Evolutionary conservation across 2,329 filamentous ascomycete species (phyloP), one percentile per base, ranked within the genome.

Genomic region (Arthrobotrys iridis): DNA sequence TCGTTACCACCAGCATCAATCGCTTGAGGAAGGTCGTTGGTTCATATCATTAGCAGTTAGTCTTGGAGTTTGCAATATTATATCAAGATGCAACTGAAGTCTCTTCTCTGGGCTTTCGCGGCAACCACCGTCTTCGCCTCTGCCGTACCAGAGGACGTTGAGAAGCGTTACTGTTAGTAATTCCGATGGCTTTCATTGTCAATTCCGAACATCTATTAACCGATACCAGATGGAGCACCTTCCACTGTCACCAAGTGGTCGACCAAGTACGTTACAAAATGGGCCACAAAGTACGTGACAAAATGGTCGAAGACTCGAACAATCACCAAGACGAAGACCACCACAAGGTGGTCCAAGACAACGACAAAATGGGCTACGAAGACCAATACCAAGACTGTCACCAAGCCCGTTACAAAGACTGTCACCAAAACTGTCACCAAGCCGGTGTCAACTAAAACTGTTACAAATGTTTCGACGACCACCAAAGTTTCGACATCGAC

Each of bases 31-130:
- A 22, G 43, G 45, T 62, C 33, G 48, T 33, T 60, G 43, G 52
- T 33, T 60, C 58, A 30, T 33, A 28, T 30, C 57, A 46, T 52
- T 13, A 30, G 64, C 22, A 35, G 55, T 13, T 35, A 55, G 22
- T 15, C 30, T 41, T 13, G 20, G 43, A 30, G 20, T 59, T 63
- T 7, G 18, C 26, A 33, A 26, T 60, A 33, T 52, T 62, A 62
- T 2, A 11, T 62, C 65, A 70, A 62, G 15, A 70, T 70, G 65
- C 65, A 70, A 62, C n/a, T 70, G 13, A 70, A 70, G 26, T 37
- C 65, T 55, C 45, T 70, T 45, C 24, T 70, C 11, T 50, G 48
- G 65, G 65, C 43, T 18, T 30, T 64, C 24, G 60, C 45, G 20
- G 60, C 60, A 10, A 52, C 60, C 28, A 13, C 26, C 41, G 40